phyloP scores from a whole-genome alignment of 2,329 filamentous ascomycete species.

The Pseudogymnoascus sp. region DNA sequence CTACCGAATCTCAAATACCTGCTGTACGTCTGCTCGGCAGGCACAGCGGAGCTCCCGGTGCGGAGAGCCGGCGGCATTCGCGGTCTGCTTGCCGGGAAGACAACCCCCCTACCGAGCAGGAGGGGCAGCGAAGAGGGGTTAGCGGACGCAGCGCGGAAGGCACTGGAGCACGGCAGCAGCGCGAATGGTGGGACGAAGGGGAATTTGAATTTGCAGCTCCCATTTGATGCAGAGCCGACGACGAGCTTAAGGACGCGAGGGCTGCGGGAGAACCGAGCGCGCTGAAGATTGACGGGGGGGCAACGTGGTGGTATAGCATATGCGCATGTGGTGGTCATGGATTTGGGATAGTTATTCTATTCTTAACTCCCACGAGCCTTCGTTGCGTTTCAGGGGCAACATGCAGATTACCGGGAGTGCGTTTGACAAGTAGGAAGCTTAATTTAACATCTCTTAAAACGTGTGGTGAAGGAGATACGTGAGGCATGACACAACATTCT shows the following conservation, averaged over 20 bases:
- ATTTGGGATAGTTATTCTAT: neutral
- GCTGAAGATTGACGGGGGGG: neutral
- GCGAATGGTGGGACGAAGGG: slow-evolving; percentile 13
- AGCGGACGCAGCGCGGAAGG: slow-evolving; percentile 22
- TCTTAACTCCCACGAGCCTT: neutral
- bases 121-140: slow-evolving; percentile 24
- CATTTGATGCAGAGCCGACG: slow-evolving; percentile 18
- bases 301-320: neutral
- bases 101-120: slow-evolving; percentile 20
- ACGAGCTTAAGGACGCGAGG: slow-evolving; percentile 29
- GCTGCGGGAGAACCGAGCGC: slow-evolving; percentile 23
- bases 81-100: slow-evolving; percentile 44
- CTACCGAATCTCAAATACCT: slow-evolving; percentile 91
- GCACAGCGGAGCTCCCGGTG: slow-evolving; percentile 55
- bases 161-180: slow-evolving; percentile 22
- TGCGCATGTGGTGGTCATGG: neutral
- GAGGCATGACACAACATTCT: neutral
- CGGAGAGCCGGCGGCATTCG: slow-evolving; percentile 54
- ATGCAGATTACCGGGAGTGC: slow-evolving; percentile 2
- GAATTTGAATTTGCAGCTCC: slow-evolving; percentile 11
- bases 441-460: slow-evolving; percentile 4
- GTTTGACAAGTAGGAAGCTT: slow-evolving; percentile 6
- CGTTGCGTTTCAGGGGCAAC: neutral
- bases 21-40: slow-evolving; percentile 80
- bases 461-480: neutral